Evolutionary conservation across 2,329 filamentous ascomycete genomes (phyloP), one percentile per base, ranked within the genome.

Genomic region (Aureobasidium sp.): DNA sequence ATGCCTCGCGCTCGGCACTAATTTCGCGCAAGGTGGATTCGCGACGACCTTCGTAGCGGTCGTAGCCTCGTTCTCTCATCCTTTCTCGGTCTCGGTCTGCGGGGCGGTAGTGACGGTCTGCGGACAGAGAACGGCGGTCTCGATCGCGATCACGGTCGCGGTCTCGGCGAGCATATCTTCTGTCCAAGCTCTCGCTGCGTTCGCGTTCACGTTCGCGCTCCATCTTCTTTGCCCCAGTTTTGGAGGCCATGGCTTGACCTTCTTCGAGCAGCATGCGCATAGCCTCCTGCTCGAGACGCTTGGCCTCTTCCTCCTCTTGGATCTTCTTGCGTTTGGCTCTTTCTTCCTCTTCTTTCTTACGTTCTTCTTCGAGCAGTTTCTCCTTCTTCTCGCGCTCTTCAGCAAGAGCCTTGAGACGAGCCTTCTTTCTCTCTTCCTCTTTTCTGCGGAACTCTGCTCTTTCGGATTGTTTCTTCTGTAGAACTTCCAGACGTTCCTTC

Each of bases 241-340:
- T 82, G 27, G 80, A 80, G 9, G 81, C 79, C 64, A 82, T 74
- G 65, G 81, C 77, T 66, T 82, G 78, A 52, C 81, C 80, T 70
- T 85, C 82, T 66, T 76, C 78, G 26, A 84, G 67, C 12, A 85
- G 74, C 64, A 80, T 69, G 63, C 82, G 77, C 59, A 84, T 72
- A 12, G 82, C 82, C 41, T 80, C 76, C 65, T 82, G 79, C 67
- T 84, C 82, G 50, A 85, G 69, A 20, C 80, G 77, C 69, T 84
- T 82, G 63, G 84, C 81, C 53, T 82, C 77, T 50, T 74, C 71
- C 62, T 68, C 75, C 65, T 64, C 74, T 5, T 71, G 67, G 47
- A 75, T 72, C 37, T 74, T 73, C 72, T 66, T 76, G 15, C 70
- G 68, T 50, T 76, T 69, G 63, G 77, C 76, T 65, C 74, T 71